Base-by-base conservation (phyloP, 768 basidiomycete genomes). In the Hygrophoropsis aurantiaca region DNA sequence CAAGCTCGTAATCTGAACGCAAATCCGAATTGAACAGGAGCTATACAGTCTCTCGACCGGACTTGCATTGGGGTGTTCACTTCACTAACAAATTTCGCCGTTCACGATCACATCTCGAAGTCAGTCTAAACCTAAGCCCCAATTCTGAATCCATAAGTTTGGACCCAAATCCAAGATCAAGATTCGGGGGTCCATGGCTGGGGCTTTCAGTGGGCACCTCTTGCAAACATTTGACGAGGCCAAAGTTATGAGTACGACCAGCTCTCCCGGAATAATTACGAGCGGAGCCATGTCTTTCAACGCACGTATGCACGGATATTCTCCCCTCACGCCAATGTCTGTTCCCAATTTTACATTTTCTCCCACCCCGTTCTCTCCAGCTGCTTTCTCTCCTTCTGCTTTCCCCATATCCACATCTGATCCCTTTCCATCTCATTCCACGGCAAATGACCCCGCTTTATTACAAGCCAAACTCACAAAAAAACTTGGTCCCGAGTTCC, bases 401-500 rank as follows among this genome's bases (percentile, higher is more conserved):
- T 18, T 47, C 11, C 13, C 61, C 35, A 64, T 63, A 53, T 72
- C 76, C 11, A 67, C 85, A 27, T 78, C 81, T 1, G 67, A 61
- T 34, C 63, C 63, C 52, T 72, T 76, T 10, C 68, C 85, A 27
- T 78, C 81, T 0, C 78, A 85, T 45, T 84, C 81, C 38, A 82
- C 84, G 0, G 78, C 82, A 2, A 71, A 74, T 44, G 84, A 81
- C 57, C 80, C 92, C 35, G 86, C 84, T 5, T 63, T 75, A 0
- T 70, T 97, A 2, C 92, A 95, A 60, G 82, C 78, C 11, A 89
- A 92, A 62, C 75, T 99, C 24, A 77, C 87, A 58, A 85, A 84
- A 67, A 90, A 87, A 56, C 83, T 99, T 16, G 97, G 97, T 2
- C 97, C 97, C 1, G 97, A 98, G 69, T 97, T 81, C 59, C 80